Base-by-base conservation (phyloP, 768 basidiomycete genomes). In the Suillus weaverae region DNA sequence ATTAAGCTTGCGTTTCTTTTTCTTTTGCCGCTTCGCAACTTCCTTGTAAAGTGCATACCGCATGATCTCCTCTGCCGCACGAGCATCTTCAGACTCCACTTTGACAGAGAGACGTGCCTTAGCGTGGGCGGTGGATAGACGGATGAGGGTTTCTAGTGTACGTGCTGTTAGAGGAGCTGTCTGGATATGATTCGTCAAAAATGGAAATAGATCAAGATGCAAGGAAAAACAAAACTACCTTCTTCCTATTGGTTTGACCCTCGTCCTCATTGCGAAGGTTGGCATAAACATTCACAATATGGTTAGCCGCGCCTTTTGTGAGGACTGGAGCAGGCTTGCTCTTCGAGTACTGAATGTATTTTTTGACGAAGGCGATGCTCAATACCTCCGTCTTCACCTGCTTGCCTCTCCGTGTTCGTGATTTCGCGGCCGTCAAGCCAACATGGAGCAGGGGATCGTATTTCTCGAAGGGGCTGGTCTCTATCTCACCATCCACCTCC, bases 1-100 rank as follows among this genome's bases (percentile, higher is more conserved):
- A 73, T 93, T 92, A 66, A 94, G 83, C 80, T 92, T 95, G 73
- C 92, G 86, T 79, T 93, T 92, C 84, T 97, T 97, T 67, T 88
- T 77, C 68, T 87, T 85, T 64, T 82, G 79, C 38, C 76, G 73
- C 74, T 91, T 94, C 54, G 93, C 86, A 20, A 99, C 97, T 76
- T 99, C 97, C 74, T 96, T 97, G 86, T 95, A 99, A 39, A 99
- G 85, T 6, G 97, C 97, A 77, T 95, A 99, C 26, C 96, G 91
- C 77, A 99, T 89, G 73, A 99, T 97, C 72, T 90, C 90, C 75
- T 99, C 95, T 3, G 97, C 97, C 48, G 90, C 89, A 70, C 83
- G 84, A 20, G 97, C 95, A 79, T 99, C 97, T 3, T 81, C 79
- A 72, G 90, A 85, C 71, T 93, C 88, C 13, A 99, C 93, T 68